Evolutionary conservation across 805 yeast genomes (phyloP).

Genomic region (Jamesozyma rosinii): DNA sequence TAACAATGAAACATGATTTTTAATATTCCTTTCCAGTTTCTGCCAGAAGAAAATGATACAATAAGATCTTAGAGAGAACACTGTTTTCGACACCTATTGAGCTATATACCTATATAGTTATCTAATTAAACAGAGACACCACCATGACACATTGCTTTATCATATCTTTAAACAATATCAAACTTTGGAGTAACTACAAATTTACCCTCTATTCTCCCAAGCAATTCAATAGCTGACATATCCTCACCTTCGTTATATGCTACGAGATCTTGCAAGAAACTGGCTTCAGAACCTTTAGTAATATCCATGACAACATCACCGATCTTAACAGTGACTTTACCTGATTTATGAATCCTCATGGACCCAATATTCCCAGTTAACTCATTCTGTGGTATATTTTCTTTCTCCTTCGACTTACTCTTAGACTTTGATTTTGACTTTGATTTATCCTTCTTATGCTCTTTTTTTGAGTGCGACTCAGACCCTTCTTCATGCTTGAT

Average conservation of each 20-base stretch:
- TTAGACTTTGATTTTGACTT: conserved; percentile 3
- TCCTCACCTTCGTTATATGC: conserved; percentile 39
- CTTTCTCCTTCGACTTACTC: conserved; percentile 6
- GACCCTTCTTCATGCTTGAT: neutral
- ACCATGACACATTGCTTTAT: neutral
- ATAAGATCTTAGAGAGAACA: too few species aligned
- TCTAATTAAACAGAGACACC: neutral
- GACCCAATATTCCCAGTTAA: conserved; percentile 59
- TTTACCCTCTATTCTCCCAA: conserved; percentile 51
- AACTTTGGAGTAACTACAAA: conserved; percentile 47
- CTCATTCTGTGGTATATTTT: conserved; percentile 8
- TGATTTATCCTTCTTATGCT: conserved; percentile 1
- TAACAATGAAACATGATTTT: too few species aligned
- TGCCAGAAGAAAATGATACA: too few species aligned
- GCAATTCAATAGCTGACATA: conserved; percentile 34
- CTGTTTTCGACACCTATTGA: neutral
- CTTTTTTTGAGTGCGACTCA: neutral
- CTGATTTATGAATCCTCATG: conserved; percentile 72
- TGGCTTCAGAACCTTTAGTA: conserved; percentile 57
- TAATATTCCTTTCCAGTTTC: too few species aligned
- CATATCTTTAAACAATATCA: conserved; percentile 16
- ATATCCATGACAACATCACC: conserved; percentile 66
- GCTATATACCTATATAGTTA: neutral
- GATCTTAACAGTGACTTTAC: conserved; percentile 63
- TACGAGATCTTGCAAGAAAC: conserved; percentile 66